Conservation (phyloP, 2,329 filamentous ascomycete genomes). For the Arachnomyces sp. region DNA sequence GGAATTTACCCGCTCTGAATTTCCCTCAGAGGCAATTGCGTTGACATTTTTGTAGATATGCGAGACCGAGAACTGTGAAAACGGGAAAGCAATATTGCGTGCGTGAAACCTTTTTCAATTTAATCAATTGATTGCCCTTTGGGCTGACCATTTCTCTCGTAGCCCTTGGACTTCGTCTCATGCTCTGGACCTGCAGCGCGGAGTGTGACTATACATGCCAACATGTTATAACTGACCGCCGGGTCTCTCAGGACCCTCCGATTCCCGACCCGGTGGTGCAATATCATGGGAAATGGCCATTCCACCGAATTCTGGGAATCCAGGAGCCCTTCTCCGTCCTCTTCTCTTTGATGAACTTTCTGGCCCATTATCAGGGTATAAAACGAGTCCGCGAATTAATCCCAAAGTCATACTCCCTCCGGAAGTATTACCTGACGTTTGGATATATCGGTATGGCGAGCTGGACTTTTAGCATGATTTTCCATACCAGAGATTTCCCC, state of each 20-base stretch:
- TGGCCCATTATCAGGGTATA: conserved; percentile 75
- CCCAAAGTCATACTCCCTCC: conserved; percentile 65
- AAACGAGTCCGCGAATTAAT: conserved; percentile 61
- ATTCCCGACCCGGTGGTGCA: conserved; percentile 67
- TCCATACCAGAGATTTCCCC: conserved; percentile 81
- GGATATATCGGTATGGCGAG: conserved; percentile 73
- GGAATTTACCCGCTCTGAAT: not conserved
- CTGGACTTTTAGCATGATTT: conserved; percentile 85
- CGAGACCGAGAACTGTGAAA: conserved; percentile 67
- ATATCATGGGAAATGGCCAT: conserved; percentile 99
- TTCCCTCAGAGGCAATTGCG: not conserved
- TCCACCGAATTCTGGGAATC: conserved; percentile 80
- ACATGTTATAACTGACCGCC: conserved; percentile 73
- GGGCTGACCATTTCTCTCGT: conserved; percentile 14
- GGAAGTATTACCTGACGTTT: conserved; percentile 72
- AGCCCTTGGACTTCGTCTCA: conserved; percentile 78
- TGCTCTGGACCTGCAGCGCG: conserved; percentile 83
- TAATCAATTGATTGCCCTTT: conserved; percentile 8
- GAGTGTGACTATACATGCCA: conserved; percentile 99
- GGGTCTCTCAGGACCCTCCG: conserved; percentile 57
- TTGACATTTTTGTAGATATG: conserved; percentile 57
- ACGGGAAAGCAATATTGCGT: conserved; percentile 63
- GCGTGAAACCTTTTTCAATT: conserved; percentile 30
- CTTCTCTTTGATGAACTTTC: conserved; percentile 86
- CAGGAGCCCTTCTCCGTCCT: conserved; percentile 92